These are phyloP conservation scores for Aspergillus wentii DNA, from an alignment of 495 filamentous ascomycete genomes.

Conservation along the genomic window DNA sequence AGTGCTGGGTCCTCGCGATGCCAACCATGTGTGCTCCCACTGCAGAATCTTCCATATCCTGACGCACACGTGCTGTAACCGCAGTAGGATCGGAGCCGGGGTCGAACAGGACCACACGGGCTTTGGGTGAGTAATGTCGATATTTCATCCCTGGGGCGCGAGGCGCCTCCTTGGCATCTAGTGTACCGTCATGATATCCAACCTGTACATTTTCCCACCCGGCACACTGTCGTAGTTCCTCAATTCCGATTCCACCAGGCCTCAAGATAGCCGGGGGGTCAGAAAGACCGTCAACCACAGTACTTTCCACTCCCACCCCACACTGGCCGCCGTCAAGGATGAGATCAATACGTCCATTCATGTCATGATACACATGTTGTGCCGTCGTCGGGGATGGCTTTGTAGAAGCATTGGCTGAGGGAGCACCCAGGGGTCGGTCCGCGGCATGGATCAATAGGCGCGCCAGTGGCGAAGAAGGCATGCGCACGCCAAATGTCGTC, in stretches of 20 bases:
- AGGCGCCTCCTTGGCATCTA: constrained; percentile 49
- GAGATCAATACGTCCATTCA: constrained; percentile 76
- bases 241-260: constrained; percentile 88
- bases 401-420: constrained; percentile 90
- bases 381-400: constrained; percentile 88
- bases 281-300: constrained; percentile 87
- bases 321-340: constrained; percentile 89
- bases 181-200: constrained; percentile 64
- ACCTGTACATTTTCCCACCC: constrained; percentile 77
- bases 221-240: constrained; percentile 63
- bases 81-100: constrained; percentile 28
- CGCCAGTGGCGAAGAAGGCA: constrained; percentile 81
- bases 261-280: constrained; percentile 75
- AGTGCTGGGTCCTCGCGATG: constrained; percentile 41
- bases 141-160: constrained; percentile 98
- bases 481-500: constrained; percentile 80
- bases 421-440: constrained; percentile 80
- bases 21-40: constrained; percentile 40
- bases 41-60: constrained; percentile 32
- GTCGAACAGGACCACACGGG: constrained; percentile 81
- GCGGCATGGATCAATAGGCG: constrained; percentile 75
- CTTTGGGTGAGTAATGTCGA: constrained; percentile 91
- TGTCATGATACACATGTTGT: constrained; percentile 79
- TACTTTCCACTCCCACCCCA: constrained; percentile 88
- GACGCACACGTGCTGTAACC: constrained; percentile 26